A percentile compares a stretch with the other conserved stretches of the same genome.
Conservation (phyloP, 257 asterid species). For the Vinca minor region DNA sequence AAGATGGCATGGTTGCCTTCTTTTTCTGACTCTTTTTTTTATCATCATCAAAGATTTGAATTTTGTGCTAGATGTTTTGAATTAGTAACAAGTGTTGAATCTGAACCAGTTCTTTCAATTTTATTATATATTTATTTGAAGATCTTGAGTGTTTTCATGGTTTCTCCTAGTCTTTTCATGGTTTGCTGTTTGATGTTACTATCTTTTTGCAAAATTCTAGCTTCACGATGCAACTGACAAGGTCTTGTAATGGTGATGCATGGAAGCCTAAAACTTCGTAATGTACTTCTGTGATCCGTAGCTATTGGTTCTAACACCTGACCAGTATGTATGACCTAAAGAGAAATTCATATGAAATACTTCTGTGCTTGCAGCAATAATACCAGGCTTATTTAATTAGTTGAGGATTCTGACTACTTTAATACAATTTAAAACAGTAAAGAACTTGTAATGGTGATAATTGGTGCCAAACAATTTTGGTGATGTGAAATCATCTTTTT, state of each 20-base stretch:
- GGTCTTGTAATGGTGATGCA: background rate
- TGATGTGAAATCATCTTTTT: background rate
- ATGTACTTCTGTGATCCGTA: background rate
- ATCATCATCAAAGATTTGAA: background rate
- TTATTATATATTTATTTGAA: background rate
- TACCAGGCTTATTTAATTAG: background rate
- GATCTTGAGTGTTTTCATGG: background rate
- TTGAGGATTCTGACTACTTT: background rate
- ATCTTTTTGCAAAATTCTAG: too few species aligned
- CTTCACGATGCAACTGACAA: background rate
- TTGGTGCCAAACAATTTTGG: background rate
- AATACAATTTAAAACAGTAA: slow-evolving; percentile 1
- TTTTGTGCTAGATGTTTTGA: background rate
- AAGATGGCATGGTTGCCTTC: background rate
- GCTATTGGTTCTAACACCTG: background rate
- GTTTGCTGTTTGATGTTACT: background rate
- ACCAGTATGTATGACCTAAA: background rate
- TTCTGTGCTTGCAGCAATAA: background rate
- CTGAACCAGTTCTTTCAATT: background rate
- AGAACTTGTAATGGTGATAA: background rate
- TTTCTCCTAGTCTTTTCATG: background rate
- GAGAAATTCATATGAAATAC: background rate
- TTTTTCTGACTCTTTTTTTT: background rate
- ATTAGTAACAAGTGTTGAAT: background rate
- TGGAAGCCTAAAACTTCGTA: background rate